These are phyloP conservation scores for Debaryomycetaceae sp. DNA, from an alignment of 1,139 yeast species.

Conservation along the genomic window DNA sequence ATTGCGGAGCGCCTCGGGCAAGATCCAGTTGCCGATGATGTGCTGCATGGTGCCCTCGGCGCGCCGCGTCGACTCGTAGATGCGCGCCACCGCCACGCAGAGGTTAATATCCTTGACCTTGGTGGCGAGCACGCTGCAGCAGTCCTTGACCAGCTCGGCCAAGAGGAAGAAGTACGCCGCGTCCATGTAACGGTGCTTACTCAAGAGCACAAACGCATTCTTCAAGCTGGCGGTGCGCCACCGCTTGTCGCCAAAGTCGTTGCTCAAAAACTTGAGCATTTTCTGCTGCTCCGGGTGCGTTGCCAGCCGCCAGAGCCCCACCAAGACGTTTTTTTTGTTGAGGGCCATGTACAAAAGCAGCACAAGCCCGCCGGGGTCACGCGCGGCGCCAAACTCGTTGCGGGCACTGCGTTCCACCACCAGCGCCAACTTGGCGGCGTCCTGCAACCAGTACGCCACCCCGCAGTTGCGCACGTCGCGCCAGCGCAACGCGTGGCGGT, in stretches of 20 bases:
- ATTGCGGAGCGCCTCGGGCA: slow-evolving; percentile 54
- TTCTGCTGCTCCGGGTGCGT: slow-evolving; percentile 80
- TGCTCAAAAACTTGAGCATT: slow-evolving; percentile 68
- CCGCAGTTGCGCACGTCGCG: slow-evolving; percentile 56
- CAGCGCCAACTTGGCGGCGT: slow-evolving; percentile 35
- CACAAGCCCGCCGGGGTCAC: slow-evolving; percentile 72
- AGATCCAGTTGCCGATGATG: slow-evolving; percentile 47
- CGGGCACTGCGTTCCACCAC: slow-evolving; percentile 67
- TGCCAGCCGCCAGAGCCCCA: slow-evolving; percentile 79
- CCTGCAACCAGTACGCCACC: slow-evolving; percentile 68
- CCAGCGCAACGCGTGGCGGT: slow-evolving; percentile 54
- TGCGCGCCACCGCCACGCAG: slow-evolving; percentile 77
- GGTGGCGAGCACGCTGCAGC: slow-evolving; percentile 65
- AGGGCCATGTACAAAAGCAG: slow-evolving; percentile 76
- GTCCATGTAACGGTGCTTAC: slow-evolving; percentile 81
- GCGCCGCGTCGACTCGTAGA: slow-evolving; percentile 39
- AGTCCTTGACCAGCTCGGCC: slow-evolving; percentile 74
- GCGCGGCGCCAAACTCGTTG: slow-evolving; percentile 54
- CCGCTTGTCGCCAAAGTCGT: slow-evolving; percentile 68
- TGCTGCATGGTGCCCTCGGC: slow-evolving; percentile 19
- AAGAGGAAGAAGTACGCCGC: slow-evolving; percentile 88
- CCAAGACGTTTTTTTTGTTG: slow-evolving; percentile 66
- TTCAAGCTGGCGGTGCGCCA: slow-evolving; percentile 89
- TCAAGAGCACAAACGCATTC: slow-evolving; percentile 85
- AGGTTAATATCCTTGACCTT: slow-evolving; percentile 65